Evolutionary conservation across 768 basidiomycete genomes (phyloP), one percentile per base, ranked within the genome.

Genomic region (Cyathus striatus): DNA sequence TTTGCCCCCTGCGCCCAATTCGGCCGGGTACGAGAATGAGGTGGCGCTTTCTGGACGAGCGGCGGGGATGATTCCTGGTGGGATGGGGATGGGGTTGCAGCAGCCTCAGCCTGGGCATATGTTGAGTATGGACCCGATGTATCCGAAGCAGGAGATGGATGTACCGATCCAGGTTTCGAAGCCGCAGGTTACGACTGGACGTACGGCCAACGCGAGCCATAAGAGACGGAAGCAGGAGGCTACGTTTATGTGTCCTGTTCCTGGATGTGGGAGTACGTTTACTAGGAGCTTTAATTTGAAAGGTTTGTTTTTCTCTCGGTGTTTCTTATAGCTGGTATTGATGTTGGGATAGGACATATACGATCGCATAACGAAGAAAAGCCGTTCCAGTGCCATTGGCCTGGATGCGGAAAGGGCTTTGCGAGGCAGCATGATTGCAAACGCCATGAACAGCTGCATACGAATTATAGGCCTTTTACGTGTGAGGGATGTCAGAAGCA

Each of bases 341-440:
- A 44, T 36, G 23, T 27, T 45, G 30, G 44, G 44, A 49, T 37
- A 87, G 85, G 94, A n/a, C 94, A 97, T 57, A 73, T 96, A 53
- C 86, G 94, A 32, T 91, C 89, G 12, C 94, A 96, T 55, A 92
- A 88, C 47, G 93, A 94, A 61, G 91, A 95, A 63, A 85, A 91
- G 48, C 93, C 93, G 23, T 97, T 92, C 73, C 80, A 86, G 61
- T 97, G 93, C 67, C 84, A 88, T 54, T 95, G 91, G 83, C 90
- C 90, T 1, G 92, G 90, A 18, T 97, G 93, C 57, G 85, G 83
- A 21, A 95, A 96, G 65, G 90, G 93, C 18, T 94, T 96, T 49
- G 93, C 89, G 21, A 66, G 93, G 43, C 90, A 95, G 60, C 94
- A 96, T 56, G 94, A 98, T 60, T 96, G 94, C 65, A 97, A 95